phyloP scores from a whole-genome alignment of 495 filamentous ascomycete genomes.

The Usnea hakonensis region DNA sequence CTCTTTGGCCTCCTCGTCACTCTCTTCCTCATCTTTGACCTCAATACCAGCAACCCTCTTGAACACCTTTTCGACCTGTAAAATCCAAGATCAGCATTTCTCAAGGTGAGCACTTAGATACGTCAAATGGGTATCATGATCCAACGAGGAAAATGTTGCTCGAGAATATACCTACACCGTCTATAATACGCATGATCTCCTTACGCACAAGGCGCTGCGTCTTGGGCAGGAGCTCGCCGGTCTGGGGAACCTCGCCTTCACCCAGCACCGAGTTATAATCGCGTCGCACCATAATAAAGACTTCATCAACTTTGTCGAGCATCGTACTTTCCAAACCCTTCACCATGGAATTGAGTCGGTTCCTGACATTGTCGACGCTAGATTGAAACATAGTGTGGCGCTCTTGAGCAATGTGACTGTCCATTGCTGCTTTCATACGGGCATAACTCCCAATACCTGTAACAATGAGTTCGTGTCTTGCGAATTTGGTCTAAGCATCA shows the following conservation, averaged over 20 bases:
- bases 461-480: conserved; percentile 3
- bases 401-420: conserved; percentile 36
- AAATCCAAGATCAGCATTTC: too few relatives aligned
- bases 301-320: conserved; percentile 32
- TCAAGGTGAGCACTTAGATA: too few relatives aligned
- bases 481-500: not conserved
- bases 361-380: conserved; percentile 35
- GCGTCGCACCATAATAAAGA: conserved; percentile 34
- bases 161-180: too few relatives aligned
- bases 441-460: conserved; percentile 40
- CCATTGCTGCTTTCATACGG: conserved; percentile 52
- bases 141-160: too few relatives aligned
- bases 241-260: conserved; percentile 13
- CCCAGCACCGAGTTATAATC: conserved; percentile 38
- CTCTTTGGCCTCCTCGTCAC: conserved; percentile 4
- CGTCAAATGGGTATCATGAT: too few relatives aligned
- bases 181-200: conserved; percentile 15
- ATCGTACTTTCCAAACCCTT: conserved; percentile 29
- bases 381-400: conserved; percentile 45
- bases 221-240: conserved; percentile 20
- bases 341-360: conserved; percentile 33
- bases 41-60: conserved; percentile 15
- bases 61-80: conserved; percentile 18
- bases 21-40: conserved; percentile 19
- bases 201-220: conserved; percentile 17